These are phyloP conservation scores for Rostrohypoxylon terebratum DNA, from an alignment of 495 filamentous ascomycete genomes.

Conservation along the genomic window DNA sequence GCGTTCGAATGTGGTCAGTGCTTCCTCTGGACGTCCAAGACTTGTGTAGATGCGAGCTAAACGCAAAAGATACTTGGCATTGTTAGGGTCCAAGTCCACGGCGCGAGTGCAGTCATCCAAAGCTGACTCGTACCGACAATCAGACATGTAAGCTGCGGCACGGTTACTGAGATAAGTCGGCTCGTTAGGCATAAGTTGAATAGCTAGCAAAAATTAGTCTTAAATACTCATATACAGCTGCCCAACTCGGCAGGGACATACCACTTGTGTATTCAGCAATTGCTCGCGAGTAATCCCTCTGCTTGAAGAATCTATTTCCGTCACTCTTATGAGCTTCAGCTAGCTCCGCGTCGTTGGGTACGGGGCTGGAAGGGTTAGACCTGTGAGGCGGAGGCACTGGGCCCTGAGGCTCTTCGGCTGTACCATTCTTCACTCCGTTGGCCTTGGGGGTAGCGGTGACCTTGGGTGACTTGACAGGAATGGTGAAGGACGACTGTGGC, in stretches of 20 bases:
- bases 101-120: conserved; percentile 86
- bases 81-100: conserved; percentile 81
- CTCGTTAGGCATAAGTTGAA: conserved; percentile 80
- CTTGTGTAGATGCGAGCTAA: conserved; percentile 88
- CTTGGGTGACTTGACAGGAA: conserved; percentile 45
- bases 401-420: conserved; percentile 57
- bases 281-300: conserved; percentile 83
- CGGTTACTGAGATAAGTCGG: conserved; percentile 95
- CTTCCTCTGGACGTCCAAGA: conserved; percentile 85
- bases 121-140: conserved; percentile 78
- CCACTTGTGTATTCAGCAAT: conserved; percentile 96
- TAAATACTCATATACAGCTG: not conserved
- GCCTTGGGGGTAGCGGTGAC: conserved; percentile 39
- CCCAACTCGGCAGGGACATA: conserved; percentile 51
- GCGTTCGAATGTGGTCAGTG: conserved; percentile 78
- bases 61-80: conserved; percentile 87
- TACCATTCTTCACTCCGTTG: conserved; percentile 52
- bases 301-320: conserved; percentile 97
- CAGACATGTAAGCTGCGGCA: conserved; percentile 91
- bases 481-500: conserved; percentile 53
- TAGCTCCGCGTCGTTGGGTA: conserved; percentile 69
- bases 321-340: conserved; percentile 90
- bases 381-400: conserved; percentile 86
- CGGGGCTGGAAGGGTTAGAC: conserved; percentile 69
- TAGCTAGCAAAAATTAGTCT: conserved; percentile 66